Evolutionary conservation across 2,329 filamentous ascomycete genomes (phyloP).

Genomic region (Bipolaris gigantea): DNA sequence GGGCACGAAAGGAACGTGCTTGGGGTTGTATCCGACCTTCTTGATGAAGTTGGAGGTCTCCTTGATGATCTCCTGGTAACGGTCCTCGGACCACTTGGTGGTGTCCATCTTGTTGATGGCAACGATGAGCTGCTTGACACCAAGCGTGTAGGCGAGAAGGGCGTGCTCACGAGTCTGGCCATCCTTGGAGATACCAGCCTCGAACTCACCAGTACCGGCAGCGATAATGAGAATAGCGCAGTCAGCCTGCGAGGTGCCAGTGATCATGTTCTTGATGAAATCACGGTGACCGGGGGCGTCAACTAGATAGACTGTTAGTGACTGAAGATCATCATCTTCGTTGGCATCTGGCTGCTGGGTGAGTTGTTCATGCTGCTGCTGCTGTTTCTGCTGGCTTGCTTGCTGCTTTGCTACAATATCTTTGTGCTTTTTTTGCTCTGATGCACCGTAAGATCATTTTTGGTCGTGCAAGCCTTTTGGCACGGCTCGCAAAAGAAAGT

Average conservation of each 20-base stretch:
- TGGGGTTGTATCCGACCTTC: constrained; percentile 99
- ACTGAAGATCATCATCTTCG: not conserved
- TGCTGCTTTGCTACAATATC: not conserved
- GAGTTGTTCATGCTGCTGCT: not conserved
- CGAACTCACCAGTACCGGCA: constrained; percentile 99
- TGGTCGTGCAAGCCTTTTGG: not conserved
- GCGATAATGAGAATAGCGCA: constrained; percentile 99
- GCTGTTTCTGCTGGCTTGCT: not conserved
- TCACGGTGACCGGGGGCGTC: constrained; percentile 99
- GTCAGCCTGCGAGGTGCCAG: constrained; percentile 99
- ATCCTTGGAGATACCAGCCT: constrained; percentile 99
- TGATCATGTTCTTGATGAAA: constrained; percentile 99
- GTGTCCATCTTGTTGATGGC: constrained; percentile 99
- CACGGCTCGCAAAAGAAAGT: not conserved
- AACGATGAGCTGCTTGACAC: constrained; percentile 99
- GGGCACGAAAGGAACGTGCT: constrained; percentile 96
- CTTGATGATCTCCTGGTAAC: constrained; percentile 99
- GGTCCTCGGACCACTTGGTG: constrained; percentile 94
- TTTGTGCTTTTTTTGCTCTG: not conserved
- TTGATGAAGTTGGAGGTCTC: constrained; percentile 99
- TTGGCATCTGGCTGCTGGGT: not conserved
- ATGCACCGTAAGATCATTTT: not conserved
- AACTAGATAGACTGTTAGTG: constrained; percentile 22
- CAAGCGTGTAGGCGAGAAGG: constrained; percentile 98
- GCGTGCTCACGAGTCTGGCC: constrained; percentile 99